Evolutionary conservation across 2,329 filamentous ascomycete genomes (phyloP).

Genomic region (Hymenoscyphus albidus): DNA sequence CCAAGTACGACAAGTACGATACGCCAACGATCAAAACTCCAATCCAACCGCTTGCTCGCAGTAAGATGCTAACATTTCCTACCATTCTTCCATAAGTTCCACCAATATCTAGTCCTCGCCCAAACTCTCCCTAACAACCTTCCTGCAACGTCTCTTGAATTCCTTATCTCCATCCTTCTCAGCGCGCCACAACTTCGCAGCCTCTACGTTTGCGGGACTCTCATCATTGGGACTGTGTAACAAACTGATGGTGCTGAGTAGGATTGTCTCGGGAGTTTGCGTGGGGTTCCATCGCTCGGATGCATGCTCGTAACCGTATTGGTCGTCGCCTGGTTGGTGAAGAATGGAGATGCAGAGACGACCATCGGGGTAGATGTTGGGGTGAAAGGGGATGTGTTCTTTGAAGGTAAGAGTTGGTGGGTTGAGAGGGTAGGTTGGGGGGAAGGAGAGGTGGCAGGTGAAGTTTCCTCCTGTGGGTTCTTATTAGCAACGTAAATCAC

Average conservation of each 20-base stretch:
- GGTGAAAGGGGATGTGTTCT: conserved; percentile 80
- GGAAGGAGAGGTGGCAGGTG: conserved; percentile 79
- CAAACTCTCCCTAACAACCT: conserved; percentile 15
- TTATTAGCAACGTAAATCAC: not conserved
- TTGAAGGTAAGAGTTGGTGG: conserved; percentile 89
- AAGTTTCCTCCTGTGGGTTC: conserved; percentile 77
- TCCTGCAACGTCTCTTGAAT: conserved; percentile 60
- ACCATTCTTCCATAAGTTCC: not conserved
- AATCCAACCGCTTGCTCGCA: not conserved
- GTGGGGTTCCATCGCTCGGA: conserved; percentile 92
- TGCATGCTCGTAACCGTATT: conserved; percentile 88
- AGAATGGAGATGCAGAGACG: conserved; percentile 96
- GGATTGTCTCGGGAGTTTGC: conserved; percentile 90
- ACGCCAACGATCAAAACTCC: not conserved
- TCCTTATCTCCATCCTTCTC: conserved; percentile 61
- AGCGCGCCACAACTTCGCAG: conserved; percentile 81
- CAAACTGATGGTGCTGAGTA: conserved; percentile 88
- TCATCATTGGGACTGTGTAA: conserved; percentile 92
- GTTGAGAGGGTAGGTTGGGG: conserved; percentile 77
- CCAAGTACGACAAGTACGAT: not conserved
- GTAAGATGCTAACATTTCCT: no score
- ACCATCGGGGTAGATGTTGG: conserved; percentile 86
- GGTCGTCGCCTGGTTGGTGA: conserved; percentile 90
- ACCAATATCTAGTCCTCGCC: conserved; percentile 10
- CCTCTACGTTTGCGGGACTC: conserved; percentile 91